A percentile compares a stretch with the other conserved stretches of the same genome.
Conservation (phyloP, 106 monocot genomes). For the Ottelia alismoides region DNA sequence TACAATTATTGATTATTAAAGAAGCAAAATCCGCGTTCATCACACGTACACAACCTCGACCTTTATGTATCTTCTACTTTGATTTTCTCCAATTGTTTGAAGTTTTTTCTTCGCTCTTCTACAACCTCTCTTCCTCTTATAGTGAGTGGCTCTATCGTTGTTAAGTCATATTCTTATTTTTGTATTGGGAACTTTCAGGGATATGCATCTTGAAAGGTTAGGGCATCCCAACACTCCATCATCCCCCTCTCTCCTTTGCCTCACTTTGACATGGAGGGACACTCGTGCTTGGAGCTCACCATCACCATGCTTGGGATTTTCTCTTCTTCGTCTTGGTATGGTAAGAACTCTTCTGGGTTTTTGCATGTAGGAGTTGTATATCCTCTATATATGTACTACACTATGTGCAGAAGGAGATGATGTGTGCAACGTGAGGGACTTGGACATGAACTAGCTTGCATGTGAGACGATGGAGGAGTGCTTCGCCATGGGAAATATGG, state of each 20-base stretch:
- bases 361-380: background rate
- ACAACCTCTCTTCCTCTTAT: too few relatives aligned
- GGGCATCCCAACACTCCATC: too few relatives aligned
- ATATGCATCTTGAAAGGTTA: too few relatives aligned
- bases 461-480: constrained; percentile 39
- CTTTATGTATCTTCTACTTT: too few relatives aligned
- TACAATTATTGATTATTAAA: too few relatives aligned
- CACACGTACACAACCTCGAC: too few relatives aligned
- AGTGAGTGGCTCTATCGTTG: too few relatives aligned
- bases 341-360: constrained; percentile 2
- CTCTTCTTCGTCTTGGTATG: constrained; percentile 25
- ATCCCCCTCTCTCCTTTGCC: background rate
- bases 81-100: too few relatives aligned
- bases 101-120: too few relatives aligned
- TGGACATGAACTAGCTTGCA: constrained; percentile 80
- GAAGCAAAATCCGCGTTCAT: too few relatives aligned
- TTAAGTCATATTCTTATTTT: too few relatives aligned
- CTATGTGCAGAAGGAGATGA: background rate
- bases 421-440: constrained; percentile 34
- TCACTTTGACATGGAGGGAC: background rate
- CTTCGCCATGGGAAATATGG: constrained; percentile 31
- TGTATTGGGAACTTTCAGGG: too few relatives aligned
- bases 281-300: constrained; percentile 40
- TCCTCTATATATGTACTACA: background rate
- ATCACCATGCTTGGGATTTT: constrained; percentile 44